These are phyloP conservation scores for Inga leiocalycina DNA, from an alignment of 306 rosid species.

Conservation along the genomic window DNA sequence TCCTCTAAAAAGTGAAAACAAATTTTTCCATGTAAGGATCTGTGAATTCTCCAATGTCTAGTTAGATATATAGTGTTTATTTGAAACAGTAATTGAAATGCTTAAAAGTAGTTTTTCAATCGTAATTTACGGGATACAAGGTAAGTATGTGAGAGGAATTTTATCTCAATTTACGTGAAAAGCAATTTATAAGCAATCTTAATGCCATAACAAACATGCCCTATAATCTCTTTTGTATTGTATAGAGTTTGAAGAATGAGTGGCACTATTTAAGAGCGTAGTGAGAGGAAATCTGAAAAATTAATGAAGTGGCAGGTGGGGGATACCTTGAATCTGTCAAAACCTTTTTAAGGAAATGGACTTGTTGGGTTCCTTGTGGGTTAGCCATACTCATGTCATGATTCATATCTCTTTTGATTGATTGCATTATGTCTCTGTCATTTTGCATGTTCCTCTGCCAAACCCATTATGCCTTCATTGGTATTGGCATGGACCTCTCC, in stretches of 20 bases:
- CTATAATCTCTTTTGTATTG: not conserved
- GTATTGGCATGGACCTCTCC: conserved; percentile 36
- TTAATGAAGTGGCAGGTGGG: conserved; percentile 36
- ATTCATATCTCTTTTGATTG: not conserved
- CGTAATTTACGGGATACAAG: too few relatives aligned
- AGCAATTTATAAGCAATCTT: too few relatives aligned
- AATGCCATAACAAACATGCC: too few relatives aligned
- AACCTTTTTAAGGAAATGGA: conserved; percentile 11
- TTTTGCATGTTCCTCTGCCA: conserved; percentile 52
- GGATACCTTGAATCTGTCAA: conserved; percentile 18
- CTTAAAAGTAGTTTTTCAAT: too few relatives aligned
- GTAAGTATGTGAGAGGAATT: too few relatives aligned
- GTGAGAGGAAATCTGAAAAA: not conserved
- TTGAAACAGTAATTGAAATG: too few relatives aligned
- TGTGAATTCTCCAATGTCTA: not conserved
- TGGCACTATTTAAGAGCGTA: not conserved
- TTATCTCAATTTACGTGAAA: too few relatives aligned
- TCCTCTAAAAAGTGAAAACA: not conserved
- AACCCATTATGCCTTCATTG: conserved; percentile 52
- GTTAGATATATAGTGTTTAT: not conserved
- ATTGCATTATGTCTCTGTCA: conserved; percentile 29
- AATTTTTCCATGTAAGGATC: not conserved
- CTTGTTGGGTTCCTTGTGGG: not conserved
- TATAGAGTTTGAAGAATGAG: not conserved
- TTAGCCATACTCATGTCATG: conserved; percentile 22